Conservation (phyloP, 2,329 filamentous ascomycete species). For the Arthrobotrys sinensis region DNA sequence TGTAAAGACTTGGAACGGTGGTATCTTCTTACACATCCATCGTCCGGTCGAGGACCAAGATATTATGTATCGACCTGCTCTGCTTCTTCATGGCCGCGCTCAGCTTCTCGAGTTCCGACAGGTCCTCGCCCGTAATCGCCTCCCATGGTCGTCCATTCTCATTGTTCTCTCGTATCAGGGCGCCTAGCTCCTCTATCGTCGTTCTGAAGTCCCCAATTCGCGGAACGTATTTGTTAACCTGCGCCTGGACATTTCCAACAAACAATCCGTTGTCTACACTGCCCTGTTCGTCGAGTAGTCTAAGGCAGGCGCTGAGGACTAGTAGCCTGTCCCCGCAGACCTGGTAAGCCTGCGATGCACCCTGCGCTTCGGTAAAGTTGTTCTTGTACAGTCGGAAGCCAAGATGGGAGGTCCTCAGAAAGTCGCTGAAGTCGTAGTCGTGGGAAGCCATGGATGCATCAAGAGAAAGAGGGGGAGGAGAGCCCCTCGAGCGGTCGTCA, state of each 20-base stretch:
- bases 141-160: slow-evolving; percentile 55
- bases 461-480: slow-evolving; percentile 32
- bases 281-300: slow-evolving; percentile 56
- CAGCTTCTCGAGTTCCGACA: slow-evolving; percentile 51
- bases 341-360: slow-evolving; percentile 48
- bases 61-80: slow-evolving; percentile 53
- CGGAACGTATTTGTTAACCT: slow-evolving; percentile 55
- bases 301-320: slow-evolving; percentile 57
- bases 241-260: slow-evolving; percentile 52
- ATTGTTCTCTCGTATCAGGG: slow-evolving; percentile 56
- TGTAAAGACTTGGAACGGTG: background rate
- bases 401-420: slow-evolving; percentile 51
- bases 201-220: slow-evolving; percentile 59
- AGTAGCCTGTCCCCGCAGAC: slow-evolving; percentile 59
- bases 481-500: slow-evolving; percentile 14
- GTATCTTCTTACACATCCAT: slow-evolving; percentile 46
- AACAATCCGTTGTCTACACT: slow-evolving; percentile 52
- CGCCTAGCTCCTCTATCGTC: slow-evolving; percentile 54
- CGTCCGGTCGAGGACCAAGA: slow-evolving; percentile 50
- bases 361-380: slow-evolving; percentile 48
- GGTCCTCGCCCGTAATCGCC: slow-evolving; percentile 40
- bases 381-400: slow-evolving; percentile 59
- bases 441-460: slow-evolving; percentile 58
- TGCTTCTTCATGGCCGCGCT: slow-evolving; percentile 54
- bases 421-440: slow-evolving; percentile 61